Evolutionary conservation across 2,329 filamentous ascomycete genomes (phyloP).

Genomic region (Lasiodiplodia sp.): DNA sequence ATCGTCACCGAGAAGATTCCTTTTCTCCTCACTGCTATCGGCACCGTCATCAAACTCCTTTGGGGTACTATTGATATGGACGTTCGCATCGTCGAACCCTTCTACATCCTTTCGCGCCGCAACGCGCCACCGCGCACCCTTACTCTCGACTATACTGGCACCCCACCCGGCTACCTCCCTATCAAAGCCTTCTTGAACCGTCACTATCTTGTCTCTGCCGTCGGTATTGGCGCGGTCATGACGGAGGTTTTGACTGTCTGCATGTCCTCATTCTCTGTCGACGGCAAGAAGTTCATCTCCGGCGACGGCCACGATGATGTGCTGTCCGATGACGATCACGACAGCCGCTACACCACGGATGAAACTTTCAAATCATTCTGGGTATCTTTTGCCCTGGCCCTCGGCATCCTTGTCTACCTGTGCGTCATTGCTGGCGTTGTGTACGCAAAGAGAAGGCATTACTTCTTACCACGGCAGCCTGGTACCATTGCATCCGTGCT

Average conservation of each 20-base stretch:
- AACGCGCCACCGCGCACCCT: slow-evolving; percentile 71
- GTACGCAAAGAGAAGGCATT: slow-evolving; percentile 67
- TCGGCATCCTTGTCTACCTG: slow-evolving; percentile 72
- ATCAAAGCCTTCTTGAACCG: slow-evolving; percentile 68
- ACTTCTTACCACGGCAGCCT: slow-evolving; percentile 79
- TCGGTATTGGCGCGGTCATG: slow-evolving; percentile 74
- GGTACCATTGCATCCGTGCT: slow-evolving; percentile 79
- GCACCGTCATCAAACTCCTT: slow-evolving; percentile 70
- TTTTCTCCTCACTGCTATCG: slow-evolving; percentile 70
- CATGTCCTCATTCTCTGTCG: slow-evolving; percentile 70
- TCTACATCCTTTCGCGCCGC: slow-evolving; percentile 71
- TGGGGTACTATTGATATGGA: slow-evolving; percentile 75
- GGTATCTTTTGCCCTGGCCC: slow-evolving; percentile 67
- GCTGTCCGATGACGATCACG: slow-evolving; percentile 31
- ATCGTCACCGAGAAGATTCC: slow-evolving; percentile 67
- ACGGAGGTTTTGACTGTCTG: slow-evolving; percentile 77
- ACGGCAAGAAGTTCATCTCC: slow-evolving; percentile 66
- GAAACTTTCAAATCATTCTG: slow-evolving; percentile 67
- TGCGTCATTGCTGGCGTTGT: slow-evolving; percentile 65
- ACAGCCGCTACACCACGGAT: slow-evolving; percentile 43
- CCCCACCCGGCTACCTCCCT: slow-evolving; percentile 72
- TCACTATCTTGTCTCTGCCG: slow-evolving; percentile 70
- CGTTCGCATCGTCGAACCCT: slow-evolving; percentile 77
- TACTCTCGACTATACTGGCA: slow-evolving; percentile 75
- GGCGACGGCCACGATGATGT: slow-evolving; percentile 34